These are phyloP conservation scores for Fusarium sp. DNA, from an alignment of 2,329 filamentous ascomycete species.

Conservation along the genomic window DNA sequence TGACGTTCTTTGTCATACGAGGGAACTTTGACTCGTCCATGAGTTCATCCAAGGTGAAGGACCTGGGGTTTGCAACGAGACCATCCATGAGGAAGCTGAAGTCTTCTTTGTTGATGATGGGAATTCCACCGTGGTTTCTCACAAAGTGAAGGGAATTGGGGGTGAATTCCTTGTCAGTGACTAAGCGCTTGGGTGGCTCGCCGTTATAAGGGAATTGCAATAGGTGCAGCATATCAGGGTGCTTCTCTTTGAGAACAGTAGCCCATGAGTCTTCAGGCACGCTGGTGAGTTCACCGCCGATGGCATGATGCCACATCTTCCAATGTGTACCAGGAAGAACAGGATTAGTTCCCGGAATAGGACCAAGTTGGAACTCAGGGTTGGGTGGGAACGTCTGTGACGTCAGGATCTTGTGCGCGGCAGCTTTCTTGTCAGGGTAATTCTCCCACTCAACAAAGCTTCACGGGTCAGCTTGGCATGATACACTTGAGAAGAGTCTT, in stretches of 20 bases:
- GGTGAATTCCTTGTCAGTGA: constrained; percentile 66
- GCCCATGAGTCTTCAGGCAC: constrained; percentile 69
- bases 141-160: constrained; percentile 70
- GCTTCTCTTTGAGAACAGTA: constrained; percentile 65
- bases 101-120: constrained; percentile 67
- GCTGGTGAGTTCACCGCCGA: constrained; percentile 50
- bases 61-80: constrained; percentile 66
- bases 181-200: constrained; percentile 67
- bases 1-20: constrained; percentile 65
- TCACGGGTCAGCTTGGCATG: not conserved
- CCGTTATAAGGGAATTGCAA: constrained; percentile 73
- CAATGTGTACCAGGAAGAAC: constrained; percentile 65
- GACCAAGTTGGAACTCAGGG: constrained; percentile 66
- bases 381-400: constrained; percentile 44
- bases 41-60: constrained; percentile 67
- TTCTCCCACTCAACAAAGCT: constrained; percentile 76
- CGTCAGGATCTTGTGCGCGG: constrained; percentile 62
- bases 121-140: constrained; percentile 77
- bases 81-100: constrained; percentile 67
- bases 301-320: constrained; percentile 67
- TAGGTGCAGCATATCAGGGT: constrained; percentile 68
- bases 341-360: constrained; percentile 66
- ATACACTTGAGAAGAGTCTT: not conserved
- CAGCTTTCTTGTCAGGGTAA: constrained; percentile 73
- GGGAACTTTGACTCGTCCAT: constrained; percentile 69